These are phyloP conservation scores for Barbarea vulgaris DNA, from an alignment of 345 rosid genomes.

Conservation along the genomic window DNA sequence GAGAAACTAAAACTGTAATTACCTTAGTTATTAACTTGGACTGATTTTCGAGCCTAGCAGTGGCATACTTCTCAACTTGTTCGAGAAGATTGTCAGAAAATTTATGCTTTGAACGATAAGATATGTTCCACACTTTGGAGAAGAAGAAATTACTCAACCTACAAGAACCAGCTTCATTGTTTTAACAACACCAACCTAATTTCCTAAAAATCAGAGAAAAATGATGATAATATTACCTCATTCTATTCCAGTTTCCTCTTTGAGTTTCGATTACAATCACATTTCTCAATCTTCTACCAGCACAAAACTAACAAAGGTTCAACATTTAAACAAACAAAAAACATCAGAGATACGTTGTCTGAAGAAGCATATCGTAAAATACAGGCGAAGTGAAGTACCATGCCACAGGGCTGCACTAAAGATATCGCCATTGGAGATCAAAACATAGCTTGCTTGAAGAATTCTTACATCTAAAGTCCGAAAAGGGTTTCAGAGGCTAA, in stretches of 20 bases:
- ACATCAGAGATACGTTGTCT: not conserved
- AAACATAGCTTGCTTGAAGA: conserved; percentile 26
- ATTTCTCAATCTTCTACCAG: conserved; percentile 48
- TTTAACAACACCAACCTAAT: conserved; percentile 5
- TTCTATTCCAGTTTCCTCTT: conserved; percentile 49
- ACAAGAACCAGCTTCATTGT: conserved; percentile 22
- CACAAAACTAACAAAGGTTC: conserved; percentile 44
- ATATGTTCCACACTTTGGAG: conserved; percentile 42
- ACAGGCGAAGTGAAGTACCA: conserved; percentile 34
- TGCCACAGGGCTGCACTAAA: conserved; percentile 36
- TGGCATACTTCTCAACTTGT: conserved; percentile 43
- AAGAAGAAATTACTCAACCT: conserved; percentile 52
- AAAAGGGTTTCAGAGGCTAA: not conserved
- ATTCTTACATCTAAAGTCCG: not conserved
- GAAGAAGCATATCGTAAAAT: conserved; percentile 3
- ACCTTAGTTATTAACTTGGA: conserved; percentile 62
- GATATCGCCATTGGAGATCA: conserved; percentile 40
- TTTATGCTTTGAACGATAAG: conserved; percentile 56
- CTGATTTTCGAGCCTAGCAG: conserved; percentile 44
- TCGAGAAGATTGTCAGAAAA: conserved; percentile 47
- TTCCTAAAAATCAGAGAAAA: not conserved
- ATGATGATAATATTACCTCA: conserved; percentile 28
- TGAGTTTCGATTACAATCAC: conserved; percentile 45
- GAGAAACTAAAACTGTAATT: not conserved
- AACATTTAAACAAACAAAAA: not conserved